Evolutionary conservation across 2,329 filamentous ascomycete genomes (phyloP), one percentile per base, ranked within the genome.

Genomic region (Neoascochyta sp.): DNA sequence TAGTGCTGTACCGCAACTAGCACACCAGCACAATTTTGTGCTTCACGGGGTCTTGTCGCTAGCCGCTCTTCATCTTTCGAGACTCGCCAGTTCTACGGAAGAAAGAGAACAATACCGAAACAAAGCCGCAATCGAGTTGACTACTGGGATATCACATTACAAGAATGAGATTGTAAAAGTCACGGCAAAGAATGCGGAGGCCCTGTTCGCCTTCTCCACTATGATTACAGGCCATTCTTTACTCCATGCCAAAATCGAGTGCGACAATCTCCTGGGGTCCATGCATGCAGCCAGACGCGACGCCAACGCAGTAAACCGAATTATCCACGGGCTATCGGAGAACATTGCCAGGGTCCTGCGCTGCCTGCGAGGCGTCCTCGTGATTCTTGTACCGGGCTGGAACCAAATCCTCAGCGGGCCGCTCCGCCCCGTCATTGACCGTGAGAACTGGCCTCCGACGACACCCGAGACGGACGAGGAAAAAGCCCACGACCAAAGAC

Each of bases 41-140:
- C 36, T 70, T 8, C 60, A 68, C 34, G 64, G 62, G 9, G 55
- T 70, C 4, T 43, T 70, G 6, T 65, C 67, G 3, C 33, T 69
- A 8, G 53, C 64, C 4, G 62, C 65, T n/a, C 51, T 71, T 9
- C 69, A 71, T 38, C 39, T 68, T 14, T 63, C 63, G 9, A 60
- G 56, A 13, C 27, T 54, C 52, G 26, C 31, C n/a, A 24, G 12
- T 5, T 27, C 20, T 4, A 27, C 36, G 16, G 33, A 27, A 12
- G 35, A 45, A 16, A 38, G 30, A 30, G 32, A 48, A 10, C 16
- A 22, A 3, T 45, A 50, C 14, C 30, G 35, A 7, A 36, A 43
- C 9, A 45, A 52, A 16, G 51, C 52, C 17, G 46, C 42, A 9
- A 41, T 27, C 5, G 48, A 57, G 30, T 41, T 59, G 26, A 55